These are phyloP conservation scores for Massarina eburnea DNA, from an alignment of 2,329 filamentous ascomycete genomes.

Conservation along the genomic window DNA sequence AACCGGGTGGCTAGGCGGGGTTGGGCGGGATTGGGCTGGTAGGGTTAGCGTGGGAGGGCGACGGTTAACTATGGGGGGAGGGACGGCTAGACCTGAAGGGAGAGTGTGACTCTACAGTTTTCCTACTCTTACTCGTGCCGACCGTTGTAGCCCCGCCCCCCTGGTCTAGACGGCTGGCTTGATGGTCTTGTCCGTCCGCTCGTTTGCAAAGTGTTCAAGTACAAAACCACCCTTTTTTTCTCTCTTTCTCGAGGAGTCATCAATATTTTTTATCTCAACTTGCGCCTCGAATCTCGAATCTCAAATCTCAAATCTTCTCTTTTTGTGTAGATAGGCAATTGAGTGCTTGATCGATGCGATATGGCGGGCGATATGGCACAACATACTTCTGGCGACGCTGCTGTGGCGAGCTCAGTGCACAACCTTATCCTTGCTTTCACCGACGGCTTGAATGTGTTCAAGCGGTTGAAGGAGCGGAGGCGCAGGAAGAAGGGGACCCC, in stretches of 20 bases:
- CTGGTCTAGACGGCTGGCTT: neutral
- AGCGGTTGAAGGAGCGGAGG: conserved; percentile 41
- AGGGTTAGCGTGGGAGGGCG: conserved; percentile 17
- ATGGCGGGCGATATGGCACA: conserved; percentile 28
- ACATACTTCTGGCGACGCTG: conserved; percentile 21
- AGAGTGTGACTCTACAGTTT: conserved; percentile 9
- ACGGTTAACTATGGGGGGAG: conserved; percentile 34
- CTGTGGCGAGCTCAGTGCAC: conserved; percentile 40
- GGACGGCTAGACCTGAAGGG: conserved; percentile 12
- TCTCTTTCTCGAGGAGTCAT: conserved; percentile 14
- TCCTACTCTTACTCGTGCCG: neutral
- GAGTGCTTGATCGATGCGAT: conserved; percentile 14
- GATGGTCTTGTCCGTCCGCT: conserved; percentile 6
- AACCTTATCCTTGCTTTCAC: conserved; percentile 50
- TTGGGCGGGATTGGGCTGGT: conserved; percentile 2
- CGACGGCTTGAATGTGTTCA: conserved; percentile 50
- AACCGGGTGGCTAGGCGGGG: neutral
- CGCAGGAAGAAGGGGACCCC: conserved; percentile 28
- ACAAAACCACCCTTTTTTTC: conserved; percentile 15
- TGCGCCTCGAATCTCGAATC: conserved; percentile 7
- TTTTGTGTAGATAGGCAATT: no score
- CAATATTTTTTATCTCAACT: conserved; percentile 6
- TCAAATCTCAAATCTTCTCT: no score
- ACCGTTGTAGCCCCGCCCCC: neutral
- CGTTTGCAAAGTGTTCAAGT: conserved; percentile 21